phyloP scores from a whole-genome alignment of 768 basidiomycete species.

The Suillus sp. region DNA sequence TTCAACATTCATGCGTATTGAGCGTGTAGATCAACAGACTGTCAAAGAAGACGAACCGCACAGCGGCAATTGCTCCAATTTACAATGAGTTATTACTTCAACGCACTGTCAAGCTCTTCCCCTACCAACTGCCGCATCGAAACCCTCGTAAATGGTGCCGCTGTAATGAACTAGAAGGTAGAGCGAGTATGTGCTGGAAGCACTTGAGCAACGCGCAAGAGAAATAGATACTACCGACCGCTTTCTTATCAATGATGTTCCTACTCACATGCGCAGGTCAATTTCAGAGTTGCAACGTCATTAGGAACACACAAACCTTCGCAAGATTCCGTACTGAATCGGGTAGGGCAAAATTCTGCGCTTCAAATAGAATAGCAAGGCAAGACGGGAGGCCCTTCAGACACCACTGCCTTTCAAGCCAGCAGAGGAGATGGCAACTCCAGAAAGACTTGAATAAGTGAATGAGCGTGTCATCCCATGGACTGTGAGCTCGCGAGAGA shows the following conservation, averaged over 20 bases:
- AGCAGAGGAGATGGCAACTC: neutral
- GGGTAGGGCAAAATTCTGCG: neutral
- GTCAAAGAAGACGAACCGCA: neutral
- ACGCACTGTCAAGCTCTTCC: neutral
- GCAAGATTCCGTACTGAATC: neutral
- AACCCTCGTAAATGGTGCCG: neutral
- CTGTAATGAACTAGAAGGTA: neutral
- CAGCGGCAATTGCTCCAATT: neutral
- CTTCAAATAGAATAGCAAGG: neutral
- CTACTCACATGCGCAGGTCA: neutral
- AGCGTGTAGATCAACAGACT: neutral
- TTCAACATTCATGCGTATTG: too few species aligned
- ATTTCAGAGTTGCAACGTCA: neutral
- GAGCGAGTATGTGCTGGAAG: neutral
- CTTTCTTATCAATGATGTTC: neutral
- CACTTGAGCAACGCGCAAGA: neutral
- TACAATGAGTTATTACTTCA: neutral
- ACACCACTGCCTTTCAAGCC: conserved; percentile 2
- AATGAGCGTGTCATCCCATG: neutral
- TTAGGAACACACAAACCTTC: neutral
- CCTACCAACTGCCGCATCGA: neutral
- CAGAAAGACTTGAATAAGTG: neutral
- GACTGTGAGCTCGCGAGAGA: neutral
- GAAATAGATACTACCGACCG: neutral
- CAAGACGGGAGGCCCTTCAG: neutral